Percentiles rank a stretch among this genome's conserved stretches.
Conservation (phyloP, 2,329 filamentous ascomycete species). For the Chaetomium globosum region DNA sequence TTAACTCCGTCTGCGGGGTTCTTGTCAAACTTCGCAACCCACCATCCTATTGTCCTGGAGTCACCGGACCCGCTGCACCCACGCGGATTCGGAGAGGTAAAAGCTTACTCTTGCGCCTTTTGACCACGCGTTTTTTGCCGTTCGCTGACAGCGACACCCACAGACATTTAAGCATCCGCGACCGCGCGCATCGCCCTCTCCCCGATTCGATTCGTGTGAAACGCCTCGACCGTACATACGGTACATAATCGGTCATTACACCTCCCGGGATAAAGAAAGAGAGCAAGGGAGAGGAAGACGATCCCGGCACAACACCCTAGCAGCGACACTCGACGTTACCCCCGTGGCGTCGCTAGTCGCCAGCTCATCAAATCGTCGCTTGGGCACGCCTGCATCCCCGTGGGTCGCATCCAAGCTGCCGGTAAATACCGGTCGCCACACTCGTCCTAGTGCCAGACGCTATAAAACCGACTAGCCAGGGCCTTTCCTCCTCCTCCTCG, state of each 20-base stretch:
- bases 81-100: conserved; percentile 7
- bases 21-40: conserved; percentile 22
- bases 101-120: neutral
- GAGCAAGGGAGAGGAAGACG: neutral
- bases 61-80: conserved; percentile 20
- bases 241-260: neutral
- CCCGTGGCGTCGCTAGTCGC: conserved; percentile 22
- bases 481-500: neutral
- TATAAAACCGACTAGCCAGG: conserved; percentile 13
- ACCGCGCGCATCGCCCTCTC: neutral
- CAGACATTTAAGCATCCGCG: neutral
- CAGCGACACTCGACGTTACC: conserved; percentile 13
- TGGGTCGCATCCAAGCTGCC: conserved; percentile 20
- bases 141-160: neutral
- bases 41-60: neutral
- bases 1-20: conserved; percentile 23
- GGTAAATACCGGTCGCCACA: conserved; percentile 23
- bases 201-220: neutral
- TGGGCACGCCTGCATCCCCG: conserved; percentile 22
- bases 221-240: neutral
- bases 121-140: conserved; percentile 7
- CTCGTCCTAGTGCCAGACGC: neutral
- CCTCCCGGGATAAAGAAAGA: neutral
- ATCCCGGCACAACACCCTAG: neutral
- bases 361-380: conserved; percentile 17